These are phyloP conservation scores for Puccinia horiana DNA, from an alignment of 1,284 basidiomycete species.

Conservation along the genomic window DNA sequence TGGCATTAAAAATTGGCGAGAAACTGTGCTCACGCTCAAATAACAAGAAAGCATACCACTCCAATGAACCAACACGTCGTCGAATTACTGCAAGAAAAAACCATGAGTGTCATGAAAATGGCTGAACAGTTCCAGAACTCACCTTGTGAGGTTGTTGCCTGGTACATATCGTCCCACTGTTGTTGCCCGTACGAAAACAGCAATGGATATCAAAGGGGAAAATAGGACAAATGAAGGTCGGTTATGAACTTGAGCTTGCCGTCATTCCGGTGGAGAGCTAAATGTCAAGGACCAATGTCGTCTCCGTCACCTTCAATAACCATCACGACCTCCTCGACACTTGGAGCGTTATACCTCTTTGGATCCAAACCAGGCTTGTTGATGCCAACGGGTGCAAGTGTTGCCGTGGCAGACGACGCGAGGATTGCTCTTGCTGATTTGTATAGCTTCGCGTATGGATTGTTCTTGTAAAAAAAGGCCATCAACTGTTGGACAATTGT, in stretches of 20 bases:
- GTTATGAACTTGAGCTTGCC: background rate
- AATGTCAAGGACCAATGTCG: background rate
- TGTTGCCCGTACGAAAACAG: conserved; percentile 20
- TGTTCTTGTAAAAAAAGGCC: background rate
- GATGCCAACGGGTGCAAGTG: background rate
- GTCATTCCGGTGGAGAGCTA: background rate
- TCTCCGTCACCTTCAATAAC: background rate
- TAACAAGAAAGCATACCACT: conserved; percentile 3
- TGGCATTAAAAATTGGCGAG: background rate
- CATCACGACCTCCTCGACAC: background rate
- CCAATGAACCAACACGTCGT: background rate
- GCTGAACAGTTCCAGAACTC: background rate
- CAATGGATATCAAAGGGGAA: background rate
- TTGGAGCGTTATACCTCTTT: background rate
- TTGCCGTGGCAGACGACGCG: background rate
- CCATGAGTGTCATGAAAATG: background rate
- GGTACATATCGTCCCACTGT: background rate
- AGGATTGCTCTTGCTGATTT: background rate
- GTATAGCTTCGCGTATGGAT: background rate
- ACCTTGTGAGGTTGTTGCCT: background rate
- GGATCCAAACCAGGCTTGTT: background rate
- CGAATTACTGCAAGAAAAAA: background rate
- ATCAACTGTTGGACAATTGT: background rate
- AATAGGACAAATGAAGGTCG: background rate
- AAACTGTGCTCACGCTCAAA: background rate